These are phyloP conservation scores for Primulina huaijiensis DNA, from an alignment of 257 asterid species.

Conservation along the genomic window DNA sequence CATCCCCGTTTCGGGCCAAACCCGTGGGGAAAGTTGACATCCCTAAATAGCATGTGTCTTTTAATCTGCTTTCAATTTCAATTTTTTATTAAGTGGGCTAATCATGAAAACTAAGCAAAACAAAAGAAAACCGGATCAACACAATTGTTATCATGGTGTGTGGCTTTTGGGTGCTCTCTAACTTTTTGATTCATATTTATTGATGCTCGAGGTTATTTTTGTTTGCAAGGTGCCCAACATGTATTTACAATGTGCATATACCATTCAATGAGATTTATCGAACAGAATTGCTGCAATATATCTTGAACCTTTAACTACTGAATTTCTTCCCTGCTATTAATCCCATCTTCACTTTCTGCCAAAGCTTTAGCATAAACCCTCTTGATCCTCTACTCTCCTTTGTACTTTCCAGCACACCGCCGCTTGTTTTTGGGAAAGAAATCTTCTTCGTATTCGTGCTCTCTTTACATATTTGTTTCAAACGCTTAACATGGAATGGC, in stretches of 20 bases:
- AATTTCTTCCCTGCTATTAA: conserved; percentile 25
- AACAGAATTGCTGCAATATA: background rate
- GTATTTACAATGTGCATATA: background rate
- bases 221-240: background rate
- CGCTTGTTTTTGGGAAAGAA: conserved; percentile 23
- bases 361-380: conserved; percentile 28
- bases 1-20: no score
- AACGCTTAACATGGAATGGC: conserved; percentile 36
- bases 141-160: background rate
- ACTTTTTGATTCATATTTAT: no score
- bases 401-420: conserved; percentile 1
- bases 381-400: conserved; percentile 23
- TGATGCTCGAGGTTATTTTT: background rate
- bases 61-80: no score
- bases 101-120: no score
- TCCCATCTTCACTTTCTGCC: conserved; percentile 38
- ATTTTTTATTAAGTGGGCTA: no score
- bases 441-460: conserved; percentile 42
- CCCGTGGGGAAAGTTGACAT: no score
- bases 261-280: background rate
- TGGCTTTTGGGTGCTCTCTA: background rate
- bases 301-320: conserved; percentile 20
- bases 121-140: no score
- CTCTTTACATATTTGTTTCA: conserved; percentile 36
- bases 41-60: no score